Base-by-base conservation (phyloP, 2,329 filamentous ascomycete genomes). In the Talaromyces marneffei region DNA sequence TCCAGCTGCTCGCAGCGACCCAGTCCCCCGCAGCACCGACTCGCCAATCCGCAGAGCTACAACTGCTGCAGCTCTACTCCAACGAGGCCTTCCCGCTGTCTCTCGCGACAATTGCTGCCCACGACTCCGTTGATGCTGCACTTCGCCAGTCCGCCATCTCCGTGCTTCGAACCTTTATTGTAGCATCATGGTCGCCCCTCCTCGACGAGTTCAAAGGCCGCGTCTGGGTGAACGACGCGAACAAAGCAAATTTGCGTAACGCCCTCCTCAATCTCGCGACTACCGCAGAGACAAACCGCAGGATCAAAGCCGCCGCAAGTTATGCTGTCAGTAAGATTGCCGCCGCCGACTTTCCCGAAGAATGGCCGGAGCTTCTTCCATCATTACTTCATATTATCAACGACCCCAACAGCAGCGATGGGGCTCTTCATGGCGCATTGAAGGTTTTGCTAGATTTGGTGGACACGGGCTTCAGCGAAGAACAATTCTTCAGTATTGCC, bases 291-390 rank as follows among this genome's bases (percentile, higher is more conserved):
- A 79, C 83, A 37, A 90, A 96, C 71, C 85, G 91, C 68, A 96
- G 91, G 77, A 87, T 97, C 72, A 94, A 94, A 79, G 85, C 87
- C 60, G 87, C 89, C n/a, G 91, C 93, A 57, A 95, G 92, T 81
- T 91, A 87, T 67, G 86, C 89, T 4, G 91, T 97, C 64, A 93
- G 92, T 80, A 97, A 96, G 79, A 96, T 99, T 68, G 94, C 94
- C 61, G 89, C 87, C 65, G 85, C 88, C 70, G 94, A 99, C 78
- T 97, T 96, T 72, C 94, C 94, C 58, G 91, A 97, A 63, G 85
- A 92, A 70, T 99, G 94, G 94, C 91, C 92, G n/a, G 85, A 85
- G 66, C 85, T 99, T 46, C 85, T 99, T 31, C 90, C 91, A 23
- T 85, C 86, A 35, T 82, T 97, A 44, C 84, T 99, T 64, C 84